Percentiles rank a stretch among this genome's conserved stretches.
Evolutionary conservation across 1,139 yeast species (phyloP).

Genomic region (Lodderomyces elongisporus): DNA sequence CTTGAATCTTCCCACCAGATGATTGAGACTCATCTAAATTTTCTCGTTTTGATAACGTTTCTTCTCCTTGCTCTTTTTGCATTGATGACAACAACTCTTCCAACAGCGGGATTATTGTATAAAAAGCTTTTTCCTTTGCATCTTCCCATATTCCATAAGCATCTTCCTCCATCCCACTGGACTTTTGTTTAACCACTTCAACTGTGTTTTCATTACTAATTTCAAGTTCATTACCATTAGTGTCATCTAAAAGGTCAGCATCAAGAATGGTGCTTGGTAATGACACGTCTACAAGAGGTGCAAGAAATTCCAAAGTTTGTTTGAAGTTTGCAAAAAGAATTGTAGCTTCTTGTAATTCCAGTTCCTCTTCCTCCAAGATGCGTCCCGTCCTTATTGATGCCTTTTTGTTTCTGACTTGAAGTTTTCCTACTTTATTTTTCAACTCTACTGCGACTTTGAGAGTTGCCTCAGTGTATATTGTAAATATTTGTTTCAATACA

Average conservation of each 20-base stretch:
- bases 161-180: constrained; percentile 26
- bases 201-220: constrained; percentile 17
- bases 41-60: constrained; percentile 4
- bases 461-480: constrained; percentile 45
- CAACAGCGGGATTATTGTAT: constrained; percentile 34
- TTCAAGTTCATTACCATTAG: constrained; percentile 11
- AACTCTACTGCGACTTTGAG: constrained; percentile 31
- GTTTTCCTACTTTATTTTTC: constrained; percentile 29
- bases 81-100: constrained; percentile 27
- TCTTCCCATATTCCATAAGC: constrained; percentile 55
- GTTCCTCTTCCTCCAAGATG: constrained; percentile 48
- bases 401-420: constrained; percentile 40
- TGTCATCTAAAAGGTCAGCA: neutral
- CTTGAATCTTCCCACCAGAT: constrained; percentile 43
- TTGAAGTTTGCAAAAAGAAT: constrained; percentile 43
- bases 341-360: constrained; percentile 34
- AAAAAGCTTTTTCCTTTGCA: constrained; percentile 58
- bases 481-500: constrained; percentile 30
- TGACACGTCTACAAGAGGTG: constrained; percentile 32
- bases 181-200: constrained; percentile 21
- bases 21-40: too few species aligned
- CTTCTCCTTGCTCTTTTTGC: constrained; percentile 5
- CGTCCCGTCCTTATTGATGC: constrained; percentile 67
- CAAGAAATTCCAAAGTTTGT: constrained; percentile 39
- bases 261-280: constrained; percentile 24